Percentiles rank a stretch among this genome's conserved stretches.
Evolutionary conservation across 768 basidiomycete species (phyloP).

Genomic region (Russula sp.): DNA sequence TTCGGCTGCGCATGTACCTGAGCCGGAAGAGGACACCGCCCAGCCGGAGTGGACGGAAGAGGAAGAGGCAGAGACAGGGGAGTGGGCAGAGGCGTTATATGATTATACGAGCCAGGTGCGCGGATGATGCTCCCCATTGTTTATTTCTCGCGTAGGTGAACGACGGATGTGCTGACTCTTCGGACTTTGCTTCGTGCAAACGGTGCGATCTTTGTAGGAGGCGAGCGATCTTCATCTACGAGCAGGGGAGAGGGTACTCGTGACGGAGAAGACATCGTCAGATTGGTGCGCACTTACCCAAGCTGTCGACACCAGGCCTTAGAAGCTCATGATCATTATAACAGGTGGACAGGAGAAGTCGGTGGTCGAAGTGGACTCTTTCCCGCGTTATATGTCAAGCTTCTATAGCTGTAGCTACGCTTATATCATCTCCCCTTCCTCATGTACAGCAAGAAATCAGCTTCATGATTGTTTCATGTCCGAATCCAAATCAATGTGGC

Average conservation of each 20-base stretch:
- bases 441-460: not conserved
- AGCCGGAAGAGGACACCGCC: constrained; percentile 11
- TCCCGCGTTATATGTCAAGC: constrained; percentile 27
- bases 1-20: constrained; percentile 5
- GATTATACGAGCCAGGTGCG: constrained; percentile 65
- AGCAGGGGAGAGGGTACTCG: constrained; percentile 55
- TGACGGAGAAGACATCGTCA: constrained; percentile 64
- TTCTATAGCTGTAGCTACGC: constrained; percentile 11
- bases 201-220: constrained; percentile 51
- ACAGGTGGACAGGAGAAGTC: constrained; percentile 30
- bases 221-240: constrained; percentile 61
- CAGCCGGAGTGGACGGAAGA: constrained; percentile 38
- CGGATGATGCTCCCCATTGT: not conserved
- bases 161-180: not conserved
- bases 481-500: constrained; percentile 6
- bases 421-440: not conserved
- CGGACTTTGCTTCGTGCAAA: constrained; percentile 7
- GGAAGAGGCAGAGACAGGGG: constrained; percentile 44
- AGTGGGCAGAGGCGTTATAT: constrained; percentile 78
- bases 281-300: constrained; percentile 57
- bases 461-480: not conserved
- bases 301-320: not conserved
- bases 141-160: not conserved
- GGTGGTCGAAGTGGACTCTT: constrained; percentile 28
- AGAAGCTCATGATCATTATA: constrained; percentile 3